These are phyloP conservation scores for Metarhizium anisopliae DNA, from an alignment of 2,329 filamentous ascomycete species.

Conservation along the genomic window DNA sequence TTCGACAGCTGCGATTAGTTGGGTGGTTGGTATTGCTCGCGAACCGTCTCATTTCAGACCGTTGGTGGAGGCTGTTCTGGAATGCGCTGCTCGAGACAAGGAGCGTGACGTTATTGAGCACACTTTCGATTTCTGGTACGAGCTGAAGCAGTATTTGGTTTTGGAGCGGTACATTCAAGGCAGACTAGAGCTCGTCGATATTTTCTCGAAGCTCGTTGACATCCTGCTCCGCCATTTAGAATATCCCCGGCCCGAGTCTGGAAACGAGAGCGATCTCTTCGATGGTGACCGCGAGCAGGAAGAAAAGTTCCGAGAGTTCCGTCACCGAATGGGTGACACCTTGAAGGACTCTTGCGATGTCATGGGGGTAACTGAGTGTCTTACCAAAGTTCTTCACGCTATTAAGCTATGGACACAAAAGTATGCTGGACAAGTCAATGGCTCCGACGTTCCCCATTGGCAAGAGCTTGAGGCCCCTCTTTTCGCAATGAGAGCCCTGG, in stretches of 20 bases:
- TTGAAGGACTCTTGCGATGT: slow-evolving; percentile 96
- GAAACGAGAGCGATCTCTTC: slow-evolving; percentile 75
- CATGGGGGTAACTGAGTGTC: slow-evolving; percentile 83
- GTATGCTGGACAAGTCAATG: slow-evolving; percentile 67
- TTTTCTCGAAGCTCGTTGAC: slow-evolving; percentile 86
- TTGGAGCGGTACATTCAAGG: slow-evolving; percentile 83
- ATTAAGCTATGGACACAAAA: slow-evolving; percentile 84
- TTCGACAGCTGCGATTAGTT: slow-evolving; percentile 85
- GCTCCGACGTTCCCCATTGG: slow-evolving; percentile 80
- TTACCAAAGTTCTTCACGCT: slow-evolving; percentile 76
- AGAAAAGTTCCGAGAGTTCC: slow-evolving; percentile 93
- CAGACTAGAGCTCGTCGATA: slow-evolving; percentile 64
- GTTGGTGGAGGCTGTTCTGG: slow-evolving; percentile 83
- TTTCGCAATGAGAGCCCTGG: slow-evolving; percentile 93
- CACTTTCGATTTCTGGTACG: slow-evolving; percentile 97
- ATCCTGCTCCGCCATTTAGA: slow-evolving; percentile 86
- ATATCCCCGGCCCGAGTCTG: slow-evolving; percentile 68
- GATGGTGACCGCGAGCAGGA: slow-evolving; percentile 93
- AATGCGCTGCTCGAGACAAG: slow-evolving; percentile 79
- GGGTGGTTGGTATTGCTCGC: slow-evolving; percentile 85
- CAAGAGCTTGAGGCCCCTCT: slow-evolving; percentile 91
- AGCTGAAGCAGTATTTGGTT: slow-evolving; percentile 92
- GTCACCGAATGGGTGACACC: slow-evolving; percentile 95
- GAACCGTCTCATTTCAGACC: slow-evolving; percentile 73
- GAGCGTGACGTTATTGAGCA: slow-evolving; percentile 87